Conservation (phyloP, 2,329 filamentous ascomycete genomes). For the Shiraia sp. region DNA sequence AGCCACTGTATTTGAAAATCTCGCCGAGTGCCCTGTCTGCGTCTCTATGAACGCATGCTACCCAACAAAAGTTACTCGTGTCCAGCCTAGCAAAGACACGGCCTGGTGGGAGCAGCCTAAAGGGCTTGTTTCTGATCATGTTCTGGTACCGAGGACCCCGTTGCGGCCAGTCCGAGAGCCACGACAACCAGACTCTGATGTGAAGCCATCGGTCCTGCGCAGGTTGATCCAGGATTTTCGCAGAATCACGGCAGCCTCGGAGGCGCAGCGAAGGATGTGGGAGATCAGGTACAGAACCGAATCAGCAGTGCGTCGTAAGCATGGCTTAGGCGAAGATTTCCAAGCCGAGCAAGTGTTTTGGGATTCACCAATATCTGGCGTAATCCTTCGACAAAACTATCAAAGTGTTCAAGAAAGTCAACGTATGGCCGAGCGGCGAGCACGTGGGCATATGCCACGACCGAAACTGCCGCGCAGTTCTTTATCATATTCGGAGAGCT, state of each 20-base stretch:
- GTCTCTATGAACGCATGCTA: conserved; percentile 10
- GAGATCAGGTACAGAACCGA: conserved; percentile 20
- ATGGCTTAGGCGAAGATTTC: conserved; percentile 15
- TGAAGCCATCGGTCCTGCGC: conserved; percentile 12
- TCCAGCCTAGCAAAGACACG: conserved; percentile 6
- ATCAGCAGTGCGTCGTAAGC: conserved; percentile 25
- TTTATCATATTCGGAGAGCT: conserved; percentile 20
- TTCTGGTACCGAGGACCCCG: conserved; percentile 4
- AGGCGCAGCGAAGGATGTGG: conserved; percentile 12
- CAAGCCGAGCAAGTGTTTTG: conserved; percentile 21
- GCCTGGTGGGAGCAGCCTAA: conserved; percentile 32
- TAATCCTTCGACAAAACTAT: conserved; percentile 7
- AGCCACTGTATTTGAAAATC: conserved; percentile 8
- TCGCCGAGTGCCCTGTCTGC: conserved; percentile 14
- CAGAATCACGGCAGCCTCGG: conserved; percentile 1
- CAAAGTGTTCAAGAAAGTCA: conserved; percentile 4
- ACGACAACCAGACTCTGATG: background rate
- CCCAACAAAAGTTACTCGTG: conserved; percentile 7
- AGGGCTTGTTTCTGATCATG: conserved; percentile 10
- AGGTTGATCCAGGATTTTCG: conserved; percentile 15
- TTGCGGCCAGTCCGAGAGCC: conserved; percentile 1
- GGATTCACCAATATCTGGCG: conserved; percentile 17
- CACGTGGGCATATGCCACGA: conserved; percentile 14
- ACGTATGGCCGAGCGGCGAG: conserved; percentile 13
- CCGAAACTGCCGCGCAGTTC: conserved; percentile 23